A percentile compares a stretch with the other conserved stretches of the same genome.
These are phyloP conservation scores for Entamoeba invadens DNA, from an alignment of 208 protist species.

Conservation along the genomic window DNA sequence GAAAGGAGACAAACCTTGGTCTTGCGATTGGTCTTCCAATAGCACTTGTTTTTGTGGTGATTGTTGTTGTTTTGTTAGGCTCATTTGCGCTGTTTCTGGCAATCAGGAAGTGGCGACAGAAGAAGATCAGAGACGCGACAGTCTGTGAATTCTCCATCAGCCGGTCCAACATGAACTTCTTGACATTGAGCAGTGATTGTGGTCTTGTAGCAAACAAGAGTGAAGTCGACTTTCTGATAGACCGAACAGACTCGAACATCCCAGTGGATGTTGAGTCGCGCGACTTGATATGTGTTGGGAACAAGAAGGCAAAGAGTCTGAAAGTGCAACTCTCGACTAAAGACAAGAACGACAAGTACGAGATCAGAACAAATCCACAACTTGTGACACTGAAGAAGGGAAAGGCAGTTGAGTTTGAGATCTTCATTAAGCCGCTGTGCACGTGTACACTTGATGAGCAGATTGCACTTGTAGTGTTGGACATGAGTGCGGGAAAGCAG, in stretches of 20 bases:
- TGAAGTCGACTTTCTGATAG: neutral
- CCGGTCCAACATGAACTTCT: neutral
- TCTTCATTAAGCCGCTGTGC: neutral
- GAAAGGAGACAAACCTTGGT: neutral
- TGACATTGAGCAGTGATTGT: neutral
- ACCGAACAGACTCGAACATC: neutral
- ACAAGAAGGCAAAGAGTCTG: neutral
- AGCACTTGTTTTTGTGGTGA: neutral
- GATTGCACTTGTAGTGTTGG: neutral
- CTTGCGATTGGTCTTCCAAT: neutral
- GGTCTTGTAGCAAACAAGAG: neutral
- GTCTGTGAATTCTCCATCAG: neutral
- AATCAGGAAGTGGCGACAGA: neutral
- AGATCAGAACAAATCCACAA: neutral
- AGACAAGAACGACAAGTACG: neutral
- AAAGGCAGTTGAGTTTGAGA: neutral
- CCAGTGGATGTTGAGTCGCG: neutral
- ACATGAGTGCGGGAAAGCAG: neutral
- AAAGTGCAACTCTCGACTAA: neutral
- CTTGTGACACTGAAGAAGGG: neutral
- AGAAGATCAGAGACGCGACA: neutral
- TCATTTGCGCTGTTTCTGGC: neutral
- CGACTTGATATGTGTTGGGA: too few species aligned
- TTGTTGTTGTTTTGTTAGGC: neutral
- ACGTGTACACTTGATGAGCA: neutral